A percentile compares a stretch with the other conserved stretches of the same genome.
Conservation (phyloP, 306 rosid genomes). For the Prinsepia uniflora region DNA sequence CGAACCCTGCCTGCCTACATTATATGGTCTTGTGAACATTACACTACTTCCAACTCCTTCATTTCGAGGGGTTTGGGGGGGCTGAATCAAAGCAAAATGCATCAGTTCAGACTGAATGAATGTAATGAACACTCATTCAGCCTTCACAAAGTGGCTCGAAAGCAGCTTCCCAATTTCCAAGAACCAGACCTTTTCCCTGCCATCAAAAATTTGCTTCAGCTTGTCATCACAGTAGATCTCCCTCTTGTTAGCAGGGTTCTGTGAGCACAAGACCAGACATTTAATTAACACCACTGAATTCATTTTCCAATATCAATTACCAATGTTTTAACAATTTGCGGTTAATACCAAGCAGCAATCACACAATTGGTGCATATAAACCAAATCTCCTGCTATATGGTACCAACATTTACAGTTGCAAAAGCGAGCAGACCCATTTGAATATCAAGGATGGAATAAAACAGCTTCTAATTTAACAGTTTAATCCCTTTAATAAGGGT, state of each 20-base stretch:
- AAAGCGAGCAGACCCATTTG: not conserved
- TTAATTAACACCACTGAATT: not conserved
- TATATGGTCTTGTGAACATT: not conserved
- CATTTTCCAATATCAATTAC: not conserved
- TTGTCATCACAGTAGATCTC: conserved; percentile 45
- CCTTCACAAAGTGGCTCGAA: conserved; percentile 35
- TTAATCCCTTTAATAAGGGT: not conserved
- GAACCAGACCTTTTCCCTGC: conserved; percentile 39
- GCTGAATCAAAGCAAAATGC: not conserved
- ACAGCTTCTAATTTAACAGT: not conserved
- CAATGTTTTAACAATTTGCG: not conserved
- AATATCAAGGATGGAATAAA: not conserved
- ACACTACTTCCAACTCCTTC: not conserved
- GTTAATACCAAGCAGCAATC: not conserved
- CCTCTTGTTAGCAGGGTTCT: conserved; percentile 44
- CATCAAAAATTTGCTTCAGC: conserved; percentile 42
- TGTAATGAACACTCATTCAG: conserved; percentile 16
- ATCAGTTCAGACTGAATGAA: not conserved
- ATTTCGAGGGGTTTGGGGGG: not conserved
- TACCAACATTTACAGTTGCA: not conserved
- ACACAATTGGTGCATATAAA: not conserved
- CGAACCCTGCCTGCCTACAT: not conserved
- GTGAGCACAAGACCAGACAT: conserved; percentile 14
- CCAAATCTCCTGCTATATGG: not conserved
- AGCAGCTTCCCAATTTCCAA: conserved; percentile 41